Evolutionary conservation across 257 asterid species (phyloP), one percentile per base, ranked within the genome.

Genomic region (Rubia yunnanensis): DNA sequence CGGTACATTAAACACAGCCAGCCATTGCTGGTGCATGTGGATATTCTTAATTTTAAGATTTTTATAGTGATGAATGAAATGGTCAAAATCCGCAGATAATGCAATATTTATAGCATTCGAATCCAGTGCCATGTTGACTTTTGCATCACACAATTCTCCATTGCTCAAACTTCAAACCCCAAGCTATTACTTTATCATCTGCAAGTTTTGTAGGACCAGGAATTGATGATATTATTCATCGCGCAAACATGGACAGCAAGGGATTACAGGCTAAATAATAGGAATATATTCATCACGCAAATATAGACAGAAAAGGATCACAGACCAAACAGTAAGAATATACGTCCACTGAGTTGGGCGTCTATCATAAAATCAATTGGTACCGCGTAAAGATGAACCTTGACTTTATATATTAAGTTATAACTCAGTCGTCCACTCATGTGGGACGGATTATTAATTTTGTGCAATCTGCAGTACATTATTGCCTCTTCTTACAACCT

Each of bases 201-300:
- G 71, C 65, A 64, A 70, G 56, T 74, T 66, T 67, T 74, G 65
- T 60, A 66, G 77, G 82, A 85, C 70, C 73, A 73, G 76, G 76
- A 15, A 44, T 14, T 52, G 60, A 23, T 15, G 54, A 27, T 50
- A 11, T 20, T 30, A 28, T 54, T 54, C 66, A 15, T 32, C 63
- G 54, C 66, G 15, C 52, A 70, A 69, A n/a, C n/a, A n/a, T n/a
- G n/a, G n/a, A n/a, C n/a, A n/a, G n/a, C n/a, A n/a, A n/a, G n/a
- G n/a, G n/a, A n/a, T n/a, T n/a, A n/a, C n/a, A n/a, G n/a, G n/a
- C n/a, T n/a, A n/a, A n/a, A n/a, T n/a, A n/a, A n/a, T n/a, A n/a
- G n/a, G n/a, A n/a, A n/a, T n/a, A n/a, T n/a, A n/a, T n/a, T n/a
- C n/a, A n/a, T n/a, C n/a, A n/a, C n/a, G n/a, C n/a, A n/a, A n/a